Evolutionary conservation across 345 rosid species (phyloP).

Genomic region (Jatropha curcas): DNA sequence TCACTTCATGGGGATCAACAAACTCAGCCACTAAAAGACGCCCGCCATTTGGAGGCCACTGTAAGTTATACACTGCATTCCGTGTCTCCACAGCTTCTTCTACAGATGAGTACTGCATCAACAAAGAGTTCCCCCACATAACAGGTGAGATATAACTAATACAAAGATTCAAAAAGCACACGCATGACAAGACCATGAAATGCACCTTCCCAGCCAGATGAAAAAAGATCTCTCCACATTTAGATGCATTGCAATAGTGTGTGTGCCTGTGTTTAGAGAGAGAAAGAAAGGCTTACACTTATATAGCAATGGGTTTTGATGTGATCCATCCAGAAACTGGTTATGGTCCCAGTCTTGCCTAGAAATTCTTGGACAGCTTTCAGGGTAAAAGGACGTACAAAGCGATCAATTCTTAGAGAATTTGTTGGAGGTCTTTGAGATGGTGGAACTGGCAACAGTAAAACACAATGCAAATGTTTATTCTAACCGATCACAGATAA

Average conservation of each 20-base stretch:
- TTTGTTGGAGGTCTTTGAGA: constrained; percentile 74
- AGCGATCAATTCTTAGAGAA: constrained; percentile 82
- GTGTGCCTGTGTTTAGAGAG: not conserved
- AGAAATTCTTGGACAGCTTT: constrained; percentile 97
- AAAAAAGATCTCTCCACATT: not conserved
- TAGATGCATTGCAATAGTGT: not conserved
- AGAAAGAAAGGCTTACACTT: constrained; percentile 49
- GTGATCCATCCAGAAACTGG: constrained; percentile 95
- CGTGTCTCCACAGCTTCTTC: constrained; percentile 88
- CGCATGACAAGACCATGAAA: not conserved
- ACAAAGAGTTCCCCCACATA: constrained; percentile 3
- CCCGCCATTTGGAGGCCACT: constrained; percentile 98
- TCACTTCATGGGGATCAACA: constrained; percentile 85
- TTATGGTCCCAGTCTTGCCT: constrained; percentile 75
- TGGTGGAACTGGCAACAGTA: constrained; percentile 68
- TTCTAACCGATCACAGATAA: not conserved
- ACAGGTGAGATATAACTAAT: not conserved
- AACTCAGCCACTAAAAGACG: constrained; percentile 78
- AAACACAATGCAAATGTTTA: constrained; percentile 16
- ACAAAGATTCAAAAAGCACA: constrained; percentile 2
- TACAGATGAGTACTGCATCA: constrained; percentile 78
- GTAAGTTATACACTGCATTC: constrained; percentile 82
- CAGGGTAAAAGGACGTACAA: constrained; percentile 93
- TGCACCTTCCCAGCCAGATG: not conserved
- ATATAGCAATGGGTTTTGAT: constrained; percentile 98